Conservation (phyloP, 495 filamentous ascomycete genomes). For the Lasiosphaeria ovina region DNA sequence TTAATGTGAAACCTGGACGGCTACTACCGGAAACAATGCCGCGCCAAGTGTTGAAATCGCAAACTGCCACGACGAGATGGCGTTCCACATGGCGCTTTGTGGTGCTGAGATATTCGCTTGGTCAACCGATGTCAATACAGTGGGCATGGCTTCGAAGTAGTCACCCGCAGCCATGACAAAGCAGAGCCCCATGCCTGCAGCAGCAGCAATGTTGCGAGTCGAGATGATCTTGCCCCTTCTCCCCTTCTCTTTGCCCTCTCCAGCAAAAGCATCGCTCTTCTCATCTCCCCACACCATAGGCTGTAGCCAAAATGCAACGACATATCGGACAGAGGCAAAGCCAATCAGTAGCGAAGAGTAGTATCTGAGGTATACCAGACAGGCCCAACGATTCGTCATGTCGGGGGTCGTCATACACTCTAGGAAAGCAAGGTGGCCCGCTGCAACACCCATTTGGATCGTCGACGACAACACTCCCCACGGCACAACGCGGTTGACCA, state of each 20-base stretch:
- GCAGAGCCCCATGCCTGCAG: background rate
- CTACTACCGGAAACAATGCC: conserved; percentile 9
- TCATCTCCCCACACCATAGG: no score
- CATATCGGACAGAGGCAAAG: no score
- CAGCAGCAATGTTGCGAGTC: background rate
- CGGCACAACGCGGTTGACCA: no score
- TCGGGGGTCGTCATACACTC: no score
- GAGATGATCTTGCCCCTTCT: background rate
- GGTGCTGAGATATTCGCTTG: background rate
- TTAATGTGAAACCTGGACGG: background rate
- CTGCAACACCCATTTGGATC: no score
- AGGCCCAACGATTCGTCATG: no score
- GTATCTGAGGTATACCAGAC: no score
- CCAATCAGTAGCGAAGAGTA: no score
- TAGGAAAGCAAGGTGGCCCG: no score
- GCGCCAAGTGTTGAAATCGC: conserved; percentile 12
- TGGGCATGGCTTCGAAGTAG: conserved; percentile 10
- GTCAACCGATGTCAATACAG: conserved; percentile 5
- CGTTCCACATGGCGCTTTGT: conserved; percentile 5
- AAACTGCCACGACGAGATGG: conserved; percentile 20
- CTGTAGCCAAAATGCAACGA: no score
- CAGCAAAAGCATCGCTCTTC: background rate
- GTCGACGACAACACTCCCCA: no score
- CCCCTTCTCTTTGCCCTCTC: background rate
- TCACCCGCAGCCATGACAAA: background rate